Conservation (phyloP, 2,329 filamentous ascomycete species). For the Boeremia exigua region DNA sequence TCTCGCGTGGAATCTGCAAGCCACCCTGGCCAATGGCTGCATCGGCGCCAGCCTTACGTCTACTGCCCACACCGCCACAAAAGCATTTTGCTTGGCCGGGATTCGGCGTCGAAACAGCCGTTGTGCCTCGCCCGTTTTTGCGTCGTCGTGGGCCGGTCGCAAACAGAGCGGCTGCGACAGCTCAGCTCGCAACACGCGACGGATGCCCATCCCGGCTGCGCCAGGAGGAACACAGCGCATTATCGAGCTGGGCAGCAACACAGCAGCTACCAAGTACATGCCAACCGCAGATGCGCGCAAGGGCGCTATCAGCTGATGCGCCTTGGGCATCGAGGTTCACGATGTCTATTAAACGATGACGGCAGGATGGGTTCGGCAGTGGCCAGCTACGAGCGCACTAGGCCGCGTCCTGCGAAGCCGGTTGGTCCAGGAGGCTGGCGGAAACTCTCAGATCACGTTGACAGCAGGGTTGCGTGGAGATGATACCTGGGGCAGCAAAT, state of each 20-base stretch:
- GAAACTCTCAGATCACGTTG: slow-evolving; percentile 32
- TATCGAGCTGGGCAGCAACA: slow-evolving; percentile 25
- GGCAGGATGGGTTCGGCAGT: slow-evolving; percentile 26
- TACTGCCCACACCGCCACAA: slow-evolving; percentile 39
- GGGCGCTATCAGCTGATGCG: slow-evolving; percentile 37
- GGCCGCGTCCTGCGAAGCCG: slow-evolving; percentile 29
- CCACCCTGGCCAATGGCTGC: slow-evolving; percentile 39
- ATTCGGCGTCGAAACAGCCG: slow-evolving; percentile 40
- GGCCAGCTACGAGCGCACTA: slow-evolving; percentile 18
- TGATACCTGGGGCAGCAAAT: slow-evolving; percentile 41
- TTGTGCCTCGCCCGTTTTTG: slow-evolving; percentile 40
- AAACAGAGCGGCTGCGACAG: slow-evolving; percentile 32
- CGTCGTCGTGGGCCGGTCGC: slow-evolving; percentile 23
- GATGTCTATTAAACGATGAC: slow-evolving; percentile 27
- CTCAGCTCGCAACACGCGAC: slow-evolving; percentile 38
- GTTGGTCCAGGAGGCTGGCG: slow-evolving; percentile 30
- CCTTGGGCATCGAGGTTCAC: slow-evolving; percentile 17
- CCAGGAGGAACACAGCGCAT: slow-evolving; percentile 4
- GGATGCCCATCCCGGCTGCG: slow-evolving; percentile 7
- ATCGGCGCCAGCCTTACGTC: slow-evolving; percentile 43
- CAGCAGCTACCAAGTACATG: slow-evolving; percentile 19
- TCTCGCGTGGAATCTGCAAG: slow-evolving; percentile 49
- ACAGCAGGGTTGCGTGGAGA: slow-evolving; percentile 30
- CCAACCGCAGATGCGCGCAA: slow-evolving; percentile 30
- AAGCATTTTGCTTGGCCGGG: slow-evolving; percentile 19